phyloP scores from a whole-genome alignment of 371 early-diverging fungal species.

The Rhizopus arrhizus region DNA sequence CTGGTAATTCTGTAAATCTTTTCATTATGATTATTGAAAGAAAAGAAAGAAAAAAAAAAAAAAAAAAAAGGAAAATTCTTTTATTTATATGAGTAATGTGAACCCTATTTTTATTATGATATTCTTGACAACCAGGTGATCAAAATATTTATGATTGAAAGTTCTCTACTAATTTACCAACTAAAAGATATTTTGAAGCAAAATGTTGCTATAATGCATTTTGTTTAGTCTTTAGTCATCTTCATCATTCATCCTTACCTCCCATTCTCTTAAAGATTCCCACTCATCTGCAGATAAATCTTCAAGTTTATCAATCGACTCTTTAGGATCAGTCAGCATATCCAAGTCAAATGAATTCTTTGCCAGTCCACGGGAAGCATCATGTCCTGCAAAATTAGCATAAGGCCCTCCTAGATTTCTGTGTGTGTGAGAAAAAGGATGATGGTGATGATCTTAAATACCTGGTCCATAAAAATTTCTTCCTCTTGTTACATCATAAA shows the following conservation, averaged over 20 bases:
- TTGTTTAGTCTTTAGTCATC: background rate
- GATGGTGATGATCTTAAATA: slow-evolving; percentile 25
- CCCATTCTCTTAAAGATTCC: slow-evolving; percentile 79
- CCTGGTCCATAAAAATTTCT: slow-evolving; percentile 91
- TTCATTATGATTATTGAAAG: slow-evolving; percentile 8
- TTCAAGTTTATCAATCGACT: slow-evolving; percentile 80
- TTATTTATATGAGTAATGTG: slow-evolving; percentile 5
- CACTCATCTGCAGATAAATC: slow-evolving; percentile 77
- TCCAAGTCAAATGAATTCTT: slow-evolving; percentile 87
- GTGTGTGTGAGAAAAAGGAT: background rate
- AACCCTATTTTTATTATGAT: background rate
- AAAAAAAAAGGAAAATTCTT: slow-evolving; percentile 6
- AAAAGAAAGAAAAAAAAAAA: slow-evolving; percentile 5
- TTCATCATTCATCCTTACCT: background rate
- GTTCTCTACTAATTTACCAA: slow-evolving; percentile 31
- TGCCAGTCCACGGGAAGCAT: slow-evolving; percentile 85
- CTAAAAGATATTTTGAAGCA: slow-evolving; percentile 24
- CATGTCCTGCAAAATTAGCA: slow-evolving; percentile 88
- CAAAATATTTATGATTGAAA: slow-evolving; percentile 13
- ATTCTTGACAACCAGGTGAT: slow-evolving; percentile 22
- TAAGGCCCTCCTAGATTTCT: slow-evolving; percentile 73
- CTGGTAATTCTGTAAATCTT: slow-evolving; percentile 30
- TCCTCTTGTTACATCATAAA: slow-evolving; percentile 90
- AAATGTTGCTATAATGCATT: slow-evolving; percentile 17
- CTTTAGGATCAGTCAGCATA: slow-evolving; percentile 71